Conservation (phyloP, 1,284 basidiomycete species). For the Takashimella koratensis region DNA sequence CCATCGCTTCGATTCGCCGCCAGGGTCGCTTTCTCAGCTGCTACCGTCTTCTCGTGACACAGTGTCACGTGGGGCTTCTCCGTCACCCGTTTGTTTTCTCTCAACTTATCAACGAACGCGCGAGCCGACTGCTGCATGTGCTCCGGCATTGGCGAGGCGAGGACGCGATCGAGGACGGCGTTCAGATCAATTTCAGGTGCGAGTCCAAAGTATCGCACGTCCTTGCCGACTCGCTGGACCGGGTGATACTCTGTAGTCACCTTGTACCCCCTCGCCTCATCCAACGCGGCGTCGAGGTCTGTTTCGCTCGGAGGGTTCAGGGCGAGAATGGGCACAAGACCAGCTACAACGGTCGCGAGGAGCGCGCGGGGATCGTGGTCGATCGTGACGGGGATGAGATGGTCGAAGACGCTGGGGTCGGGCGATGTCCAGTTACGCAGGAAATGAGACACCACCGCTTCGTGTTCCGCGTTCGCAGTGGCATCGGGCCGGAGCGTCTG, state of each 20-base stretch:
- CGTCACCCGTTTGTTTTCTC: constrained; percentile 57
- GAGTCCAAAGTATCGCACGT: constrained; percentile 68
- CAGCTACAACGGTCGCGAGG: constrained; percentile 61
- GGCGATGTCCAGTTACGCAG: constrained; percentile 66
- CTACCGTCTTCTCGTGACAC: constrained; percentile 65
- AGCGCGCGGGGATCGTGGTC: constrained; percentile 57
- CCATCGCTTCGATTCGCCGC: not conserved
- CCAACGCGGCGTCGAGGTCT: constrained; percentile 60
- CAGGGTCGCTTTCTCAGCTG: constrained; percentile 31
- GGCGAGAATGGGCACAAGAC: constrained; percentile 55
- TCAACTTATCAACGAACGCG: constrained; percentile 57
- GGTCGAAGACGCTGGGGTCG: constrained; percentile 60
- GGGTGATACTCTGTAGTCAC: constrained; percentile 35
- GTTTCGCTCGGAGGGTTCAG: constrained; percentile 55
- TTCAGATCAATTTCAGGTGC: constrained; percentile 67
- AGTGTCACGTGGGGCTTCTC: constrained; percentile 79
- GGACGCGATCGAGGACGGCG: constrained; percentile 10
- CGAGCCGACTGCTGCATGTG: constrained; percentile 38
- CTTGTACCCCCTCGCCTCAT: constrained; percentile 48
- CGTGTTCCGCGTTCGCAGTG: constrained; percentile 58
- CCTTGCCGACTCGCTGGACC: constrained; percentile 42
- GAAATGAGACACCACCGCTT: constrained; percentile 77
- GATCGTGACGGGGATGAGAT: constrained; percentile 63
- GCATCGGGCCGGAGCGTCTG: constrained; percentile 68
- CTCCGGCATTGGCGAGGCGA: constrained; percentile 13